Conservation (phyloP, 2,329 filamentous ascomycete genomes). For the Fusarium sp. region DNA sequence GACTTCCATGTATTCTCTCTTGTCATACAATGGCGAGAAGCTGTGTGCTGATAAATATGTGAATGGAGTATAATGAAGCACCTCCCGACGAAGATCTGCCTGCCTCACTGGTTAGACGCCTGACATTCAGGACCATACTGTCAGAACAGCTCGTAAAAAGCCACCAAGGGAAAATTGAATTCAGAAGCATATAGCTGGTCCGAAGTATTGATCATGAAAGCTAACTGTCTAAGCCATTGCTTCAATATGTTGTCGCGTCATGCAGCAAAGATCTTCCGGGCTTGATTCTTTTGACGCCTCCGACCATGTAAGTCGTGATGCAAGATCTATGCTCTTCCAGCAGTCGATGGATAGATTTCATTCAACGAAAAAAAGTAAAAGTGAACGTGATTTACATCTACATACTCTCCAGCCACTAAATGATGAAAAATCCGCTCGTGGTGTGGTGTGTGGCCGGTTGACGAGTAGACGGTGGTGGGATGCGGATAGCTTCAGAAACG, state of each 20-base stretch:
- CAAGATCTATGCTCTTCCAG: constrained; percentile 17
- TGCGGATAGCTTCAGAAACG: constrained; percentile 55
- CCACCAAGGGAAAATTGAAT: not conserved
- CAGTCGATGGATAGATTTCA: not conserved
- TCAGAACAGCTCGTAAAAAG: not conserved
- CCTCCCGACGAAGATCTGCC: not conserved
- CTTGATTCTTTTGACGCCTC: constrained; percentile 41
- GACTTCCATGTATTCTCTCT: rapidly evolving
- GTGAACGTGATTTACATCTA: constrained; percentile 8
- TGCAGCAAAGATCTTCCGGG: constrained; percentile 10
- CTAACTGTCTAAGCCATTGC: not conserved
- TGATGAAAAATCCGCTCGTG: constrained; percentile 8
- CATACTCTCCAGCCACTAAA: not conserved
- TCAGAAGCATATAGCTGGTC: not conserved
- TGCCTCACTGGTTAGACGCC: not conserved
- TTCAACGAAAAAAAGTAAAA: constrained; percentile 40
- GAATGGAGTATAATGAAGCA: not conserved
- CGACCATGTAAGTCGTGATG: constrained; percentile 48
- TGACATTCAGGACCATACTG: not conserved
- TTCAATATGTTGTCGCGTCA: not conserved
- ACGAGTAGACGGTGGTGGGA: constrained; percentile 37
- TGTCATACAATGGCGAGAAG: not conserved
- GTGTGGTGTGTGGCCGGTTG: constrained; percentile 38
- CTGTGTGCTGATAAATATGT: not conserved
- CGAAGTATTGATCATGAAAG: not conserved